These are phyloP conservation scores for Solanum phureja DNA, from an alignment of 257 asterid genomes.

Conservation along the genomic window DNA sequence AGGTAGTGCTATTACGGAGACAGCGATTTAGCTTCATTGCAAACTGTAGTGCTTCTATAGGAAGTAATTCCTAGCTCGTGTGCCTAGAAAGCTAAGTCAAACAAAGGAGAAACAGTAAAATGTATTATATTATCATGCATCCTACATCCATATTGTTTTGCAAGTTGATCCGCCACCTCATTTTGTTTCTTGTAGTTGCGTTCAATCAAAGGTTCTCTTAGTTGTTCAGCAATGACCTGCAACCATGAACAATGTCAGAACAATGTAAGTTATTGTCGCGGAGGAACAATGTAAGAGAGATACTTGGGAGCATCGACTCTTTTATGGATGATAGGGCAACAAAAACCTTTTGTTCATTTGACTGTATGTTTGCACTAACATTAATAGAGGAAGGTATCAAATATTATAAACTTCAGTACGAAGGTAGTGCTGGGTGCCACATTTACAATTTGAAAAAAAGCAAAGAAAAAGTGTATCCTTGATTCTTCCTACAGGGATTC, in stretches of 20 bases:
- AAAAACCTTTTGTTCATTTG: neutral
- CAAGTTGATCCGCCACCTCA: neutral
- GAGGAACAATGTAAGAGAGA: neutral
- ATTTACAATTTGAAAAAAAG: neutral
- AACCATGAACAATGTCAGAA: neutral
- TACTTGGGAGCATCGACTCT: neutral
- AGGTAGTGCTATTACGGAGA: neutral
- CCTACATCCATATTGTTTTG: neutral
- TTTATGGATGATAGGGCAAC: neutral
- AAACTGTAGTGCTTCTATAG: neutral
- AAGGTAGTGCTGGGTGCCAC: neutral
- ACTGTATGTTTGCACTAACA: neutral
- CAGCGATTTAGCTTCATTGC: neutral
- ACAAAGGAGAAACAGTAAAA: neutral
- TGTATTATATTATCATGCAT: neutral
- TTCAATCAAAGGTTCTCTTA: neutral
- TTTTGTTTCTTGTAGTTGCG: neutral
- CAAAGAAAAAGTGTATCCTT: neutral
- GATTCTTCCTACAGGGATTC: neutral
- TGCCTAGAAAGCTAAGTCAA: neutral
- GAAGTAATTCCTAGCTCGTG: neutral
- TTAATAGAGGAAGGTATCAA: neutral
- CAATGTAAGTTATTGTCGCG: neutral
- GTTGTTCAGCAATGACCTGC: neutral
- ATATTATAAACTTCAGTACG: neutral